Evolutionary conservation across 129 eudicot genomes (phyloP), one percentile per base, ranked within the genome.

Genomic region (Cynara cardunculus): DNA sequence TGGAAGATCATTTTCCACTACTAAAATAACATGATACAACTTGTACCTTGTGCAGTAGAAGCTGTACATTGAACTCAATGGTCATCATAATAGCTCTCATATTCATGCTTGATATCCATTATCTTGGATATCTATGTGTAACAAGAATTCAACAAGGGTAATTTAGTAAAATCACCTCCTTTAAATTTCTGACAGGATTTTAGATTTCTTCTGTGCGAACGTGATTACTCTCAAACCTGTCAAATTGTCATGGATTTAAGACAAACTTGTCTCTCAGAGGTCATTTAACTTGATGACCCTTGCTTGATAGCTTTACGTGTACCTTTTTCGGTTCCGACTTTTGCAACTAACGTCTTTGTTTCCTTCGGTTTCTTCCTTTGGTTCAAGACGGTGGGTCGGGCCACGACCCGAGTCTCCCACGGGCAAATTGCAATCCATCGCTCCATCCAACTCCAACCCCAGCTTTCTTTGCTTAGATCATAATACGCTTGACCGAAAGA

Each of bases 401-500:
- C 3, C 28, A 73, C 59, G 61, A 74, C 84, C 44, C 81, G 78
- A 22, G 78, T 82, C 74, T 82, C 89, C 86, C 86, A 83, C 27
- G 87, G 87, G 44, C 87, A 78, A 70, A 75, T 73, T 0, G 87
- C 89, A 0, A 82, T 78, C 87, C 87, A 83, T 5, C 84, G 69
- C 79, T 86, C 86, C 89, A 83, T 56, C 65, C 65, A 56, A 19
- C 65, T 56, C 65, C 65, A 56, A 56, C 65, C 24, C 65, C 65
- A 56, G 75, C 82, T 71, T 65, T 79, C 84, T 70, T 82, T 86
- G 68, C 87, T 61, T 5, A 86, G 81, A 53, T 86, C 81, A 37
- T 78, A 86, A 77, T 78, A 86, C 41, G 84, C 83, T 44, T 86
- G 89, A 19, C 89, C 86, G 7, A 86, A 82, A 30, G 46, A 86